phyloP scores from a whole-genome alignment of 2,329 filamentous ascomycete genomes.

The Neonectria ditissima region DNA sequence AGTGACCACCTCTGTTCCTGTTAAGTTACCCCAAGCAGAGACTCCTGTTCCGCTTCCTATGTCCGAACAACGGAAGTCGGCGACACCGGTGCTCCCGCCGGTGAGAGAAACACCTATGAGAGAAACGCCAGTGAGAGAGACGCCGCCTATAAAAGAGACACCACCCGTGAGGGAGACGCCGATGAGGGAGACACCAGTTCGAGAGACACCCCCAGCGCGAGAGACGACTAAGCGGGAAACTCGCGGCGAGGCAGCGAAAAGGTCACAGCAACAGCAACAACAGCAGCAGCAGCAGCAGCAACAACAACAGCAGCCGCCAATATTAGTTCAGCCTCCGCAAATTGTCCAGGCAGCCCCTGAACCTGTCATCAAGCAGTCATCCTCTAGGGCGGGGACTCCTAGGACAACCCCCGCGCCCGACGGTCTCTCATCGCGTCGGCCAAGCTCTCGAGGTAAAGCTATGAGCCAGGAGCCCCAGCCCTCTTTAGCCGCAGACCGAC shows the following conservation, averaged over 20 bases:
- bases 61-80: slow-evolving; percentile 48
- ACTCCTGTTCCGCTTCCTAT: slow-evolving; percentile 54
- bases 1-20: slow-evolving; percentile 44
- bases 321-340: slow-evolving; percentile 28
- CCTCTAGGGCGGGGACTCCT: slow-evolving; percentile 52
- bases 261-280: slow-evolving; percentile 50
- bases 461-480: slow-evolving; percentile 63
- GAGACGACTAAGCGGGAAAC: slow-evolving; percentile 58
- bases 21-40: slow-evolving; percentile 49
- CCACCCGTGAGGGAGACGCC: slow-evolving; percentile 36
- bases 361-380: slow-evolving; percentile 44
- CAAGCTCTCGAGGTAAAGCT: slow-evolving; percentile 65
- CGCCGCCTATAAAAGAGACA: neutral
- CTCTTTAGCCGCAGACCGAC: slow-evolving; percentile 64
- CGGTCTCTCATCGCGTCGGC: slow-evolving; percentile 54
- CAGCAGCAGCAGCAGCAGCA: slow-evolving; percentile 23
- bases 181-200: neutral
- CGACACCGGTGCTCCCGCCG: slow-evolving; percentile 49
- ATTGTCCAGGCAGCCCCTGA: slow-evolving; percentile 34
- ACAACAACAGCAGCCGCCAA: slow-evolving; percentile 32
- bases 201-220: slow-evolving; percentile 14
- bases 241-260: slow-evolving; percentile 58
- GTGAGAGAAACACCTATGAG: slow-evolving; percentile 40
- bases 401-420: slow-evolving; percentile 52
- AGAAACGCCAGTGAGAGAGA: neutral